Percentiles rank a stretch among this genome's conserved stretches.
These are phyloP conservation scores for Limnanthes douglasii DNA, from an alignment of 345 rosid genomes.

Conservation along the genomic window DNA sequence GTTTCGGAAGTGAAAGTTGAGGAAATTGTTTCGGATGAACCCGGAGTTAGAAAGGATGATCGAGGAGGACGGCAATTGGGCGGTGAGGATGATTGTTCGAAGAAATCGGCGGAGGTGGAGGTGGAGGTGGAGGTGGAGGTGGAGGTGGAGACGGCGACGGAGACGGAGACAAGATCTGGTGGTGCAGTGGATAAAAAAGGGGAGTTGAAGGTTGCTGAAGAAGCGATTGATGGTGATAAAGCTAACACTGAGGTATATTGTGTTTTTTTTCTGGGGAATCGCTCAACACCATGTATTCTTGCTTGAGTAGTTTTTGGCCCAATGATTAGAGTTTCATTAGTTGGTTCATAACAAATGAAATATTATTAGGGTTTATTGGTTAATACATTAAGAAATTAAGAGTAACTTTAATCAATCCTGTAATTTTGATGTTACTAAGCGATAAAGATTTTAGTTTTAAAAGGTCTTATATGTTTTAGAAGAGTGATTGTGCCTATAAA, in stretches of 20 bases:
- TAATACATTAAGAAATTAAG: not conserved
- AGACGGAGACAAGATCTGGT: conserved; percentile 7
- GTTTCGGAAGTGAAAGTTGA: conserved; percentile 13
- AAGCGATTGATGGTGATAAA: conserved; percentile 12
- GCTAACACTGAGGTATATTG: conserved; percentile 17
- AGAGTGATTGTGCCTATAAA: too few species aligned
- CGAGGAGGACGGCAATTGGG: conserved; percentile 9
- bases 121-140: conserved; percentile 5
- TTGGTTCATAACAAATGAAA: not conserved
- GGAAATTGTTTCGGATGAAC: conserved; percentile 8
- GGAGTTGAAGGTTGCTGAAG: conserved; percentile 10
- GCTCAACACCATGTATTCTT: too few species aligned
- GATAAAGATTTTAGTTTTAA: too few species aligned
- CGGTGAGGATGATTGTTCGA: conserved; percentile 6
- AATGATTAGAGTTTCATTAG: not conserved
- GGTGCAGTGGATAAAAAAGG: conserved; percentile 8
- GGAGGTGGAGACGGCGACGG: conserved; percentile 9
- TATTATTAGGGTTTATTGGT: conserved; percentile 4
- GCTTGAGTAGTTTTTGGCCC: not conserved
- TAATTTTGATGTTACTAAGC: not conserved
- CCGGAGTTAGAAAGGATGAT: conserved; percentile 7
- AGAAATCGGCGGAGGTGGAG: conserved; percentile 5
- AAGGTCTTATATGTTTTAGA: too few species aligned
- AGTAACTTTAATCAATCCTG: not conserved
- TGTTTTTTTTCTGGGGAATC: not conserved